A percentile compares a stretch with the other conserved stretches of the same genome.
Evolutionary conservation across 1,284 basidiomycete species (phyloP).

Genomic region (Neolentinus lepideus): DNA sequence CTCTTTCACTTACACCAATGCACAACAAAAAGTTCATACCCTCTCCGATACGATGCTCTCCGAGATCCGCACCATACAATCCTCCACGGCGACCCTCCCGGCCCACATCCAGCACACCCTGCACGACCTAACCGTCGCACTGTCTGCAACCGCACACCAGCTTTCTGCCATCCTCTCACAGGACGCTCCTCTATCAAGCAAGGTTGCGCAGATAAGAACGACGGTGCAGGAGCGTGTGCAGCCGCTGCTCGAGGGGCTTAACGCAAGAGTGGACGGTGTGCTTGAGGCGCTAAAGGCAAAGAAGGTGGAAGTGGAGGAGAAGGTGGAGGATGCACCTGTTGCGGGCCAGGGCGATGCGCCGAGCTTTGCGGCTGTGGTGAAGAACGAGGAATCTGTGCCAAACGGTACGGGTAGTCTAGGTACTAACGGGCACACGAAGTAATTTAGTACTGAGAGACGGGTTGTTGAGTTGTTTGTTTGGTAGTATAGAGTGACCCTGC

Average conservation of each 20-base stretch:
- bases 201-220: constrained; percentile 44
- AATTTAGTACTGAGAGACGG: background rate
- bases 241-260: constrained; percentile 43
- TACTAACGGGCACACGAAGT: background rate
- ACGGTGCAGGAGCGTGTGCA: constrained; percentile 51
- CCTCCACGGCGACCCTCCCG: constrained; percentile 47
- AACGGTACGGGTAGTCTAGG: background rate
- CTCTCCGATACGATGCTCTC: constrained; percentile 57
- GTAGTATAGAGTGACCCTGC: background rate
- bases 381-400: constrained; percentile 7
- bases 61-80: constrained; percentile 59
- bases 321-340: constrained; percentile 10
- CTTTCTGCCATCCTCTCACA: constrained; percentile 43
- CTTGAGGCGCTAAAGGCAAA: constrained; percentile 17
- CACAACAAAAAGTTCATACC: constrained; percentile 38
- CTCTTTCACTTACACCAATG: constrained; percentile 43
- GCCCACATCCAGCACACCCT: constrained; percentile 47
- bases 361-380: constrained; percentile 5
- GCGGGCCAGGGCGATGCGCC: background rate
- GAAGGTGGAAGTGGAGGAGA: constrained; percentile 11
- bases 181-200: constrained; percentile 52
- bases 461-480: background rate
- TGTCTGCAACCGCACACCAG: constrained; percentile 42
- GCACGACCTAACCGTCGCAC: constrained; percentile 33
- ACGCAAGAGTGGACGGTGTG: constrained; percentile 23